Evolutionary conservation across 768 basidiomycete species (phyloP).

Genomic region (Termitomyces sp.): DNA sequence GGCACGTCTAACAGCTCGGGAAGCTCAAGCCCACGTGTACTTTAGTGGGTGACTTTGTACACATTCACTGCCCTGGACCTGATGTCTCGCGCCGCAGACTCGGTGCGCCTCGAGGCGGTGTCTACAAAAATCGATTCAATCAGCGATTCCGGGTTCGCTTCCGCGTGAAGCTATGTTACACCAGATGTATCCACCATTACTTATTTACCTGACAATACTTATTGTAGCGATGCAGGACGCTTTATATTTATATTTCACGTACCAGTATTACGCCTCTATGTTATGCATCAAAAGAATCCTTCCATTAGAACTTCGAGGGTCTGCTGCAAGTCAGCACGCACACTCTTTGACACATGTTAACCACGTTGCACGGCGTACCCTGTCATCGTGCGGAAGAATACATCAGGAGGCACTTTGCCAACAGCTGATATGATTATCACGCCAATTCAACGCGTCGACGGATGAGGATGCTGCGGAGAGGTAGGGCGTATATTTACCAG

Average conservation of each 20-base stretch:
- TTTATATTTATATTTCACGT: constrained; percentile 12
- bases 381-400: neutral
- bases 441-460: constrained; percentile 27
- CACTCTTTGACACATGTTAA: constrained; percentile 19
- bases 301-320: constrained; percentile 18
- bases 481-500: constrained; percentile 11
- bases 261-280: constrained; percentile 6
- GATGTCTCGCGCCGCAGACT: constrained; percentile 31
- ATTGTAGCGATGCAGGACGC: constrained; percentile 14
- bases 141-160: constrained; percentile 49
- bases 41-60: constrained; percentile 42
- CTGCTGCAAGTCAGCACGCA: neutral
- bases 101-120: constrained; percentile 44
- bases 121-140: constrained; percentile 42
- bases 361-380: constrained; percentile 2
- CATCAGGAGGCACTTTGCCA: neutral
- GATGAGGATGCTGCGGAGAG: constrained; percentile 12
- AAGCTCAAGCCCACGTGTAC: constrained; percentile 65
- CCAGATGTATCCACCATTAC: constrained; percentile 1
- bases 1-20: constrained; percentile 62
- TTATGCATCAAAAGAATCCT: constrained; percentile 13
- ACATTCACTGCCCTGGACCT: constrained; percentile 7
- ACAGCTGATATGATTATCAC: constrained; percentile 26
- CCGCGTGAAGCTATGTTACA: constrained; percentile 21
- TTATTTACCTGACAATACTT: constrained; percentile 11